phyloP scores from a whole-genome alignment of 2,329 filamentous ascomycete species.

The Zasmidium cellare region DNA sequence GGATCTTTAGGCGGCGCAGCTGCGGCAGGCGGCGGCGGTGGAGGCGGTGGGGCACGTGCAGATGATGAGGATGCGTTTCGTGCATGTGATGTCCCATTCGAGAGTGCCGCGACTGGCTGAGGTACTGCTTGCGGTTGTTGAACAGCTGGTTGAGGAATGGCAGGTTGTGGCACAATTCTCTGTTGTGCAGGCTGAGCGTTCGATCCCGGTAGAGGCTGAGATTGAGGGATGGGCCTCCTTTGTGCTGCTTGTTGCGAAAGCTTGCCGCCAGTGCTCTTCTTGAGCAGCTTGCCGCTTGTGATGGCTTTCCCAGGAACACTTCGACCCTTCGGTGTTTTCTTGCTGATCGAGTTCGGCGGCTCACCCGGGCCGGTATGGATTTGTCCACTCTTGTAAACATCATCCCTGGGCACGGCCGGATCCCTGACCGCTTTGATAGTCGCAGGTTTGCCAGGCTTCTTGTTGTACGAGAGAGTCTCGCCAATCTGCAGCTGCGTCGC shows the following conservation, averaged over 20 bases:
- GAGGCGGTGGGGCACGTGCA: conserved; percentile 46
- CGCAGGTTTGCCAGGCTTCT: conserved; percentile 93
- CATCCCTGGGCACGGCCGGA: conserved; percentile 67
- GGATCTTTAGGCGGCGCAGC: conserved; percentile 63
- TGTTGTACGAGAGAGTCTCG: conserved; percentile 90
- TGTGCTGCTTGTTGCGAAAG: conserved; percentile 57
- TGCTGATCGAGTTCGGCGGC: conserved; percentile 76
- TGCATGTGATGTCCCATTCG: conserved; percentile 45
- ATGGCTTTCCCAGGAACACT: conserved; percentile 86
- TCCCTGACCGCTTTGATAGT: conserved; percentile 90
- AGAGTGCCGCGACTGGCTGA: conserved; percentile 50
- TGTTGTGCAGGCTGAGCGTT: conserved; percentile 25
- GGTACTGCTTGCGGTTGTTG: conserved; percentile 34
- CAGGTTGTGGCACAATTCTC: conserved; percentile 30
- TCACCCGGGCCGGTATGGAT: conserved; percentile 87
- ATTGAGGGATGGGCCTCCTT: conserved; percentile 50
- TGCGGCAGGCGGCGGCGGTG: conserved; percentile 65
- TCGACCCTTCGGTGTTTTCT: conserved; percentile 82
- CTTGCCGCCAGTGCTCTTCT: conserved; percentile 70
- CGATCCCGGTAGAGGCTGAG: conserved; percentile 36
- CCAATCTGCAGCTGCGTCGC: conserved; percentile 79
- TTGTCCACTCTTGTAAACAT: conserved; percentile 90
- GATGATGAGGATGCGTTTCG: conserved; percentile 42
- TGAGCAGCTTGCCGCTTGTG: conserved; percentile 88
- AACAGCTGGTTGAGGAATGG: conserved; percentile 34